These are phyloP conservation scores for Apodospora peruviana DNA, from an alignment of 495 filamentous ascomycete genomes.

Conservation along the genomic window DNA sequence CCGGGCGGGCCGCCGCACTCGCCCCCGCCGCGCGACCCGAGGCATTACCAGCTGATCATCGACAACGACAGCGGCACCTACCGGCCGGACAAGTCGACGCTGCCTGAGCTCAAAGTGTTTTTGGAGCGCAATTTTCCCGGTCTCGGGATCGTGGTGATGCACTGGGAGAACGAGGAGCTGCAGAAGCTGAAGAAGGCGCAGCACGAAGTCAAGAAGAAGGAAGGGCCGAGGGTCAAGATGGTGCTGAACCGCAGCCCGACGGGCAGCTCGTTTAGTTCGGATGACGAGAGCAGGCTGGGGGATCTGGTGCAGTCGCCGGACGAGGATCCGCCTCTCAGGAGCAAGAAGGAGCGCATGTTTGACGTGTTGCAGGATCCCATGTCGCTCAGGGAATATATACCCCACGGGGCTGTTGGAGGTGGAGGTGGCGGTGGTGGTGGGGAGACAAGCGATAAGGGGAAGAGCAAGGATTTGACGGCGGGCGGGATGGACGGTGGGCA, in stretches of 20 bases:
- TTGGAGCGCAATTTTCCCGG: conserved; percentile 67
- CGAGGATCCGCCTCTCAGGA: conserved; percentile 23
- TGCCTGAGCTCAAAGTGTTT: conserved; percentile 65
- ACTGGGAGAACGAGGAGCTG: conserved; percentile 66
- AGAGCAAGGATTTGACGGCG: neutral
- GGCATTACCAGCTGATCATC: conserved; percentile 79
- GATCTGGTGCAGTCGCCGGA: conserved; percentile 31
- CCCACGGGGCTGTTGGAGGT: neutral
- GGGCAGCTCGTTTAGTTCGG: conserved; percentile 57
- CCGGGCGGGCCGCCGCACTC: conserved; percentile 34
- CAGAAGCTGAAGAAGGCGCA: conserved; percentile 47
- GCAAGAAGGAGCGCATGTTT: conserved; percentile 39
- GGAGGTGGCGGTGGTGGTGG: neutral
- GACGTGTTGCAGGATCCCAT: conserved; percentile 36
- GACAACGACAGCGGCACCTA: conserved; percentile 96
- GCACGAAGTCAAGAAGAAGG: conserved; percentile 49
- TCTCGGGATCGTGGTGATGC: conserved; percentile 61
- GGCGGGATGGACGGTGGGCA: no score
- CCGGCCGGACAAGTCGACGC: conserved; percentile 67
- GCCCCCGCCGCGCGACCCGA: conserved; percentile 49
- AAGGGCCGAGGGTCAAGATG: conserved; percentile 57
- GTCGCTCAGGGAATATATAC: conserved; percentile 20
- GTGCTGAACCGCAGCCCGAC: conserved; percentile 56
- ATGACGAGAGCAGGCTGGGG: conserved; percentile 69
- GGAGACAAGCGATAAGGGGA: neutral